These are phyloP conservation scores for Haplosporangium sp. DNA, from an alignment of 371 early-diverging fungal genomes.

Conservation along the genomic window DNA sequence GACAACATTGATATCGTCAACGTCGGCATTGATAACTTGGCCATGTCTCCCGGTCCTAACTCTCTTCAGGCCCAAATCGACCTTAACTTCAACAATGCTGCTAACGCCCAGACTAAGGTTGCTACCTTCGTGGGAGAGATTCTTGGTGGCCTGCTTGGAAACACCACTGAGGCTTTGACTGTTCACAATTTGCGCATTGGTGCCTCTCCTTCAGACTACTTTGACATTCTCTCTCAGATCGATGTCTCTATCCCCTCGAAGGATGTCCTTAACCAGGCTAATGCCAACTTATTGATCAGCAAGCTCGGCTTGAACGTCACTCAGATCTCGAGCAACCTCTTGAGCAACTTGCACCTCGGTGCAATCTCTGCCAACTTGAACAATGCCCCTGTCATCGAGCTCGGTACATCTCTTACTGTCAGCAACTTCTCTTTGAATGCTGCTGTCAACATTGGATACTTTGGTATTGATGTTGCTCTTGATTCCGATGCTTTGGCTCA, in stretches of 20 bases:
- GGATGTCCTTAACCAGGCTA: slow-evolving; percentile 42
- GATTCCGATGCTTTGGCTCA: slow-evolving; percentile 36
- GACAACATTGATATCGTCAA: slow-evolving; percentile 39
- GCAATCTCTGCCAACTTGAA: slow-evolving; percentile 43
- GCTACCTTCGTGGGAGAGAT: slow-evolving; percentile 40
- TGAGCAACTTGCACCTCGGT: slow-evolving; percentile 45
- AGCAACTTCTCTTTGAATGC: slow-evolving; percentile 45
- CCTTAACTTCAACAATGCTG: slow-evolving; percentile 48
- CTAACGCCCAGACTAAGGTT: slow-evolving; percentile 37
- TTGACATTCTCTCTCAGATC: slow-evolving; percentile 49
- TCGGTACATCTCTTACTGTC: slow-evolving; percentile 46
- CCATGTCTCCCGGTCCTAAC: slow-evolving; percentile 37
- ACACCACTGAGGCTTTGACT: slow-evolving; percentile 46
- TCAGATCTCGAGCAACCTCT: slow-evolving; percentile 20
- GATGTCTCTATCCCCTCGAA: slow-evolving; percentile 48
- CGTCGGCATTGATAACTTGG: slow-evolving; percentile 40
- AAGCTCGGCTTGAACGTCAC: slow-evolving; percentile 32
- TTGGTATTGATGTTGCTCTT: slow-evolving; percentile 52
- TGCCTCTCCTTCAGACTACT: slow-evolving; percentile 50
- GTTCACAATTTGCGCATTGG: slow-evolving; percentile 51
- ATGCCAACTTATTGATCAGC: slow-evolving; percentile 24
- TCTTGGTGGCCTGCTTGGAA: slow-evolving; percentile 43
- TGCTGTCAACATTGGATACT: slow-evolving; percentile 55
- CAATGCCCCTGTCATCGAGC: slow-evolving; percentile 48
- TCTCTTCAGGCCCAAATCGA: slow-evolving; percentile 36